phyloP scores from a whole-genome alignment of 768 basidiomycete genomes.

The Termitomyces sp. region DNA sequence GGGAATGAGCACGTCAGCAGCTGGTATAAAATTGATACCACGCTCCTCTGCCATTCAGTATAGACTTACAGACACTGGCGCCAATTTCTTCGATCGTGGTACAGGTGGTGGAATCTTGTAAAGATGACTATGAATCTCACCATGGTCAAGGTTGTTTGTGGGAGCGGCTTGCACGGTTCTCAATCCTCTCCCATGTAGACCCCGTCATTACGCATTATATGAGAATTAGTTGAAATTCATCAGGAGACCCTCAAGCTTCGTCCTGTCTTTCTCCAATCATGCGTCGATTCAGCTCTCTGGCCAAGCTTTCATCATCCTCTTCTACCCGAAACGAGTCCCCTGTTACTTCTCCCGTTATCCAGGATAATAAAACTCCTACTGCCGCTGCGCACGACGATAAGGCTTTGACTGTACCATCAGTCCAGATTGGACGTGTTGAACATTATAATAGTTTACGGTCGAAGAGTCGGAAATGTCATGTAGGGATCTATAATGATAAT shows the following conservation, averaged over 20 bases:
- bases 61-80: constrained; percentile 57
- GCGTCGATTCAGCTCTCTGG: constrained; percentile 14
- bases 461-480: constrained; percentile 52
- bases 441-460: constrained; percentile 54
- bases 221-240: background rate
- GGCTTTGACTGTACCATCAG: constrained; percentile 33
- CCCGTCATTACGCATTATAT: background rate
- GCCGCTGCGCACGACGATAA: constrained; percentile 29
- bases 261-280: constrained; percentile 10
- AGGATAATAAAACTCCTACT: constrained; percentile 27
- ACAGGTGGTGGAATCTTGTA: constrained; percentile 57
- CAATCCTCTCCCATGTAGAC: background rate
- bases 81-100: constrained; percentile 68
- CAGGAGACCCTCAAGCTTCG: background rate
- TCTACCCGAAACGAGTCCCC: background rate
- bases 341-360: background rate
- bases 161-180: background rate
- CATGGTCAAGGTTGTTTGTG: background rate
- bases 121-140: background rate
- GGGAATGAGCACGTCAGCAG: constrained; percentile 35
- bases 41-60: constrained; percentile 64
- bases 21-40: constrained; percentile 35
- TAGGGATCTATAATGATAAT: constrained; percentile 13
- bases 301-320: constrained; percentile 5
- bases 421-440: constrained; percentile 58